Percentiles rank a stretch among this genome's conserved stretches.
Evolutionary conservation across 305 asterid genomes (phyloP).

Genomic region (Fraxinus greggii): DNA sequence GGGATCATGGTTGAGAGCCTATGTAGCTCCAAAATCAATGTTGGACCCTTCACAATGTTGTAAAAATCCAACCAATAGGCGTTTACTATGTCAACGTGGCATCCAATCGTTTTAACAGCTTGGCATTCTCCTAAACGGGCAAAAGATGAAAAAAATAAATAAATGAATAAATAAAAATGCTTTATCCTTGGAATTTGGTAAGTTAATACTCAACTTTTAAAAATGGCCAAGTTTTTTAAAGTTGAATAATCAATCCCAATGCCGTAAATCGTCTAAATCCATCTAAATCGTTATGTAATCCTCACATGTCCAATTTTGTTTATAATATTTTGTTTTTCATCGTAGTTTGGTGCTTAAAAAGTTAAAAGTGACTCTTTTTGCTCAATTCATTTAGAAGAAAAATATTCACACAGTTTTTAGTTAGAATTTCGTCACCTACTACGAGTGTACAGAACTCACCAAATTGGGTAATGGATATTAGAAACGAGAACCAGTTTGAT

Average conservation of each 20-base stretch:
- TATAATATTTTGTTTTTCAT: not conserved
- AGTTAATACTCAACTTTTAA: not conserved
- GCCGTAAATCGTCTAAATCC: too few relatives aligned
- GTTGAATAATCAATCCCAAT: not conserved
- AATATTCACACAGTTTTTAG: not conserved
- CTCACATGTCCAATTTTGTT: too few relatives aligned
- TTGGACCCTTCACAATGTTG: constrained; percentile 24
- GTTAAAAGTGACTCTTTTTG: not conserved
- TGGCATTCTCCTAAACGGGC: not conserved
- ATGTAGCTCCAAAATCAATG: constrained; percentile 36
- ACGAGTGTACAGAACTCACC: not conserved
- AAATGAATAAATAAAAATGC: too few relatives aligned
- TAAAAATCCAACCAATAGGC: constrained; percentile 8
- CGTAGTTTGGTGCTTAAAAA: not conserved
- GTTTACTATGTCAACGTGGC: constrained; percentile 16
- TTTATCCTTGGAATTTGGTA: not conserved
- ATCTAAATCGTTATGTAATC: too few relatives aligned
- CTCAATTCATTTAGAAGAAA: not conserved
- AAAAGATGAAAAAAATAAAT: not conserved
- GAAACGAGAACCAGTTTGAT: too few relatives aligned
- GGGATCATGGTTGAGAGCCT: constrained; percentile 27
- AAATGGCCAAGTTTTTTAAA: not conserved
- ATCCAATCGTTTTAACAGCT: constrained; percentile 13
- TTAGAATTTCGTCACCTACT: not conserved
- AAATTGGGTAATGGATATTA: too few relatives aligned